These are phyloP conservation scores for Monosporascus sp. DNA, from an alignment of 2,329 filamentous ascomycete genomes.

Conservation along the genomic window DNA sequence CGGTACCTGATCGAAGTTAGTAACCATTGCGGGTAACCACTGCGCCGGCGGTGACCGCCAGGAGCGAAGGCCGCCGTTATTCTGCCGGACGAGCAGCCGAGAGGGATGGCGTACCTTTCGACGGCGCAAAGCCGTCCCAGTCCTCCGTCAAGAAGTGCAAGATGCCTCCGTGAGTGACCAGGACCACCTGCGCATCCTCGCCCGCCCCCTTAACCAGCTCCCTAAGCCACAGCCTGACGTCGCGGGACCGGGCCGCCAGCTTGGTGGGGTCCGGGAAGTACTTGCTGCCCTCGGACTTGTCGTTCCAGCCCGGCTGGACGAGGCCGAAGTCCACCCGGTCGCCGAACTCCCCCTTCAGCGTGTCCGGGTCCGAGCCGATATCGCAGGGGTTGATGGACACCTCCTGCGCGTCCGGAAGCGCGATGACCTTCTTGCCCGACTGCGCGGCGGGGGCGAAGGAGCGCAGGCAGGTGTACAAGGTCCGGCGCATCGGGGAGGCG, in stretches of 20 bases:
- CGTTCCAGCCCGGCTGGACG: slow-evolving; percentile 65
- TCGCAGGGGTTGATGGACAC: slow-evolving; percentile 71
- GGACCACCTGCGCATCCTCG: slow-evolving; percentile 59
- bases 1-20: slow-evolving; percentile 50
- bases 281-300: slow-evolving; percentile 48
- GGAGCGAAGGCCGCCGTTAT: not conserved
- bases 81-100: not conserved
- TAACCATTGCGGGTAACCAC: not conserved
- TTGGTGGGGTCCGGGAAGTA: slow-evolving; percentile 45
- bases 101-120: slow-evolving; percentile 30
- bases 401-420: slow-evolving; percentile 75
- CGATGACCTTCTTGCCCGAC: slow-evolving; percentile 47
- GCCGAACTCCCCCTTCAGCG: slow-evolving; percentile 56
- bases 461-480: slow-evolving; percentile 70
- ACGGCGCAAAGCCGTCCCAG: slow-evolving; percentile 56
- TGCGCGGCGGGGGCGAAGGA: slow-evolving; percentile 57
- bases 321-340: slow-evolving; percentile 56
- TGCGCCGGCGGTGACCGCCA: not conserved
- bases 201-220: slow-evolving; percentile 35
- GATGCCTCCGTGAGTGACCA: slow-evolving; percentile 79
- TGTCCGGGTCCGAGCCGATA: slow-evolving; percentile 55
- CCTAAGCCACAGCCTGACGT: slow-evolving; percentile 54
- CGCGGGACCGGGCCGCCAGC: slow-evolving; percentile 56
- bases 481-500: slow-evolving; percentile 75
- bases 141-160: slow-evolving; percentile 83